These are phyloP conservation scores for Solanum habrochaites DNA, from an alignment of 257 asterid species.

Conservation along the genomic window DNA sequence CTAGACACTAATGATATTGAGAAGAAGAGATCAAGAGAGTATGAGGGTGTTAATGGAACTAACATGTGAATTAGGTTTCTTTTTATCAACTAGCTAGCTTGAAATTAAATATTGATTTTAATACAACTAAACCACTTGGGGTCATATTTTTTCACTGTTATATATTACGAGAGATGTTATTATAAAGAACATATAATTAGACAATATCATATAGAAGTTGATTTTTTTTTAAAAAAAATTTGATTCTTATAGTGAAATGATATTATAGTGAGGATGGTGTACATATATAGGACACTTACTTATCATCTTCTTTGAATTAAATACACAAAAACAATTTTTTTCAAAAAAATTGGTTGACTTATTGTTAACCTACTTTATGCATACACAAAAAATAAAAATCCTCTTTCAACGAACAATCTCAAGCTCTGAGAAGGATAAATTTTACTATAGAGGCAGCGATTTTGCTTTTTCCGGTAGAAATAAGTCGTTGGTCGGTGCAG, in stretches of 20 bases:
- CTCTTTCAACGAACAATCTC: not conserved
- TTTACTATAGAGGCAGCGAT: too few species aligned
- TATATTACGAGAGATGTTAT: not conserved
- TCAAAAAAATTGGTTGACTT: not conserved
- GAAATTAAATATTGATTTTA: not conserved
- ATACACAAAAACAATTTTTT: not conserved
- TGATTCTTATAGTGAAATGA: not conserved
- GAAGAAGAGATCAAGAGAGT: not conserved
- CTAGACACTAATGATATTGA: not conserved
- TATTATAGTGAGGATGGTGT: not conserved
- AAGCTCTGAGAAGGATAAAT: not conserved
- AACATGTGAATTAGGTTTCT: not conserved
- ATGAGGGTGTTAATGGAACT: not conserved
- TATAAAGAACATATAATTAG: not conserved
- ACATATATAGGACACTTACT: not conserved
- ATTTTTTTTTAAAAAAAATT: too few species aligned
- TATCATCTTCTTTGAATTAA: not conserved
- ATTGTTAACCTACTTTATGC: not conserved
- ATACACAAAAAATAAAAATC: not conserved
- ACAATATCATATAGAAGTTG: too few species aligned
- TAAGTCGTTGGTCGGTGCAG: too few species aligned
- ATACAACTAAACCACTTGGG: not conserved
- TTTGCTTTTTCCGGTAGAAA: too few species aligned
- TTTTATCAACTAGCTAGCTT: not conserved
- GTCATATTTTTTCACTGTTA: not conserved